Evolutionary conservation across 176 grass and related monocot species (phyloP), one percentile per base, ranked within the genome.

Genomic region (Leersia perrieri): DNA sequence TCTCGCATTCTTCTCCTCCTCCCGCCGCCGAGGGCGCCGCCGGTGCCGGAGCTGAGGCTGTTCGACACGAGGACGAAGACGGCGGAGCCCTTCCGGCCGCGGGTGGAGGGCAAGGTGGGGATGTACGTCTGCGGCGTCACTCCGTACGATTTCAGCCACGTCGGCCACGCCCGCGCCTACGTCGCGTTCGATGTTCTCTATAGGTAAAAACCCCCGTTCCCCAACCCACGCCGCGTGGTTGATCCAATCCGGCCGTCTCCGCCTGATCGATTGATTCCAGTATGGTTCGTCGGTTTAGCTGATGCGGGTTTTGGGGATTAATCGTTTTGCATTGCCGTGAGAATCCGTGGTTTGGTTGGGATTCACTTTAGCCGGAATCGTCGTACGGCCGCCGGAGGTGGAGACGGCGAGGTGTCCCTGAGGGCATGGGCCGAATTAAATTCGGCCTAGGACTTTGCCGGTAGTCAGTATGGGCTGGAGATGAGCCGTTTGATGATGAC

Each of bases 71-170:
- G 84, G 91, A 85, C 94, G 30, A 97, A 92, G 83, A 69, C 61
- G 84, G 91, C 86, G 82, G 91, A 90, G 87, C 62, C 64, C 53
- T 88, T 97, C 89, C 71, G 84, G 79, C 89, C 94, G 62, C 82
- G 81, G 8, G 91, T 90, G 27, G 87, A 97, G 63, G 91, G 89
- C 33, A 91, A 94, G 84, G 91, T 91, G 3, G 11, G 47, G 20
- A 97, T 97, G 94, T 94, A 94, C 85, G 89, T 97, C 66, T 90
- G 91, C 58, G 94, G 91, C 53, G 79, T 97, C 70, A 94, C 87
- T 27, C 94, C 91, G 22, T 97, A 94, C 60, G 89, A 97, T 74
- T 63, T 88, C 87, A 94, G 94, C 77, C 94, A 97, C 55, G 57
- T 94, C 49, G 94, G 94, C 78, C 91, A 97, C 71, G 84, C 94